A percentile compares a stretch with the other conserved stretches of the same genome.
Conservation (phyloP, 768 basidiomycete genomes). For the Tephrocybe rancida region DNA sequence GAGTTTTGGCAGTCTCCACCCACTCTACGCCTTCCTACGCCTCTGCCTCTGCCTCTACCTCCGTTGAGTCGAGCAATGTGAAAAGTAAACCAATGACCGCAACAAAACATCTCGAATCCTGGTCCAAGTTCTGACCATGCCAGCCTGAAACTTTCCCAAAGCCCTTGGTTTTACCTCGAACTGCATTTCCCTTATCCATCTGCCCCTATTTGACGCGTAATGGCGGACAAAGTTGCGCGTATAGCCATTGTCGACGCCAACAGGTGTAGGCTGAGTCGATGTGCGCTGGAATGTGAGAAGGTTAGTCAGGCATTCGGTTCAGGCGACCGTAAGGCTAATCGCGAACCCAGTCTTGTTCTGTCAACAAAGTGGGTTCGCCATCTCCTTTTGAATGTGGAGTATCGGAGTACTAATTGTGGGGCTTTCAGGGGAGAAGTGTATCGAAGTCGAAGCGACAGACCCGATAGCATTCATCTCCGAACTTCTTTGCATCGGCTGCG, state of each 20-base stretch:
- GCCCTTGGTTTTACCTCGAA: no score
- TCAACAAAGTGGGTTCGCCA: conserved; percentile 26
- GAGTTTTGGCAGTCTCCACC: no score
- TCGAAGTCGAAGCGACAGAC: conserved; percentile 94
- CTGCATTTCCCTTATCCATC: no score
- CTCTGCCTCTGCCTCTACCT: no score
- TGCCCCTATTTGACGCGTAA: conserved; percentile 27
- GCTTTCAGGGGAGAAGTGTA: conserved; percentile 87
- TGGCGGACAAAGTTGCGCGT: conserved; percentile 97
- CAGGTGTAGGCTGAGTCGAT: conserved; percentile 95
- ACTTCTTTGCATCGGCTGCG: conserved; percentile 98
- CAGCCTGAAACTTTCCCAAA: no score
- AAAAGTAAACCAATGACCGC: no score
- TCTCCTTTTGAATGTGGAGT: not conserved
- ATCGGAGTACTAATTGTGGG: not conserved
- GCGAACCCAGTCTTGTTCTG: conserved; percentile 23
- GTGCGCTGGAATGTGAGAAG: conserved; percentile 98
- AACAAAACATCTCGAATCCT: no score
- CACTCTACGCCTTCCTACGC: no score
- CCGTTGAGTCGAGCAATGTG: no score
- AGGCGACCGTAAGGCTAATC: conserved; percentile 16
- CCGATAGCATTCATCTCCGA: conserved; percentile 99
- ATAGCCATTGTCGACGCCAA: conserved; percentile 94
- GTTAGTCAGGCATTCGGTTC: conserved; percentile 37
- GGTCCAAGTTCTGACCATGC: no score